Percentiles rank a stretch among this genome's conserved stretches.
Evolutionary conservation across 306 rosid genomes (phyloP).

Genomic region (Vigna hirtella): DNA sequence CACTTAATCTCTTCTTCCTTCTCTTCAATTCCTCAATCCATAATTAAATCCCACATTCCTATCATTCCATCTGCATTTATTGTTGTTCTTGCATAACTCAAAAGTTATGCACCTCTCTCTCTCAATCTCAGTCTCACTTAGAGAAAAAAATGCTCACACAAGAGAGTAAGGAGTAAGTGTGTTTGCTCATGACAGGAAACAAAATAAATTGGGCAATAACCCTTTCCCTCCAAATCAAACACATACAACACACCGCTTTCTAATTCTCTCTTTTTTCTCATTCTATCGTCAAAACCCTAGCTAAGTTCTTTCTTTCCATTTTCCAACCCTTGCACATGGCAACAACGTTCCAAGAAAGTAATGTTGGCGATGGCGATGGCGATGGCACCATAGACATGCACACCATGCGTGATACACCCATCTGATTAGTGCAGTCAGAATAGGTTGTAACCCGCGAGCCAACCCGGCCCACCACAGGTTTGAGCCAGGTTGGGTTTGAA

Average conservation of each 20-base stretch:
- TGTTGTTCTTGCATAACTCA: too few relatives aligned
- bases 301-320: neutral
- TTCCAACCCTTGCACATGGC: conserved; percentile 44
- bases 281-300: conserved; percentile 19
- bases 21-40: too few relatives aligned
- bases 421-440: conserved; percentile 33
- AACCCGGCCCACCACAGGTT: too few relatives aligned
- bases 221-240: conserved; percentile 8
- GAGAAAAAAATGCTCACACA: neutral
- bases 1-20: too few relatives aligned
- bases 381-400: conserved; percentile 64
- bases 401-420: conserved; percentile 63
- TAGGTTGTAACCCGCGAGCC: too few relatives aligned
- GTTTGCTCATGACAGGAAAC: neutral
- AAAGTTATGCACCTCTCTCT: neutral
- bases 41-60: too few relatives aligned
- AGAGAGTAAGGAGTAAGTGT: neutral
- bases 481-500: too few relatives aligned
- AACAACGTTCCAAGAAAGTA: conserved; percentile 33
- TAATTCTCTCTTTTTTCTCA: neutral
- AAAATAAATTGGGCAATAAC: neutral
- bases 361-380: conserved; percentile 46
- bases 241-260: neutral
- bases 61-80: too few relatives aligned
- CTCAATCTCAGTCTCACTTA: neutral